These are phyloP conservation scores for Paradendryphiella salina DNA, from an alignment of 2,329 filamentous ascomycete genomes.

Conservation along the genomic window DNA sequence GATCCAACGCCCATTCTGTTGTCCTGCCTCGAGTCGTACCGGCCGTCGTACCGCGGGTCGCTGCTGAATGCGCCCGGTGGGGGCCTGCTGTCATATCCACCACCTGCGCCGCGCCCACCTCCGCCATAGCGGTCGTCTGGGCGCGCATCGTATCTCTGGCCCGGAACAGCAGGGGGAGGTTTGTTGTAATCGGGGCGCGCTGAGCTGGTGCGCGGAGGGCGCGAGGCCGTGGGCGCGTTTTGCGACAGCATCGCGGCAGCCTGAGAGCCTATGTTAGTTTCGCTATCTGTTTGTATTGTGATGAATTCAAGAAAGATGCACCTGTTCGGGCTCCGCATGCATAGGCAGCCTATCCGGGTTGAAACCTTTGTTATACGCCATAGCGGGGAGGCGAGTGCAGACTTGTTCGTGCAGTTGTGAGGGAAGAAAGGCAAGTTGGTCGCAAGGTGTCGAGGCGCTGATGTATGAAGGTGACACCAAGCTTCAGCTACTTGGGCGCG, in stretches of 20 bases:
- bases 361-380: conserved; percentile 93
- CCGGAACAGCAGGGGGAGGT: conserved; percentile 44
- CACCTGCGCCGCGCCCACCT: conserved; percentile 22
- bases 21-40: conserved; percentile 33
- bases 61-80: conserved; percentile 49
- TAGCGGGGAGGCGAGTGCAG: conserved; percentile 46
- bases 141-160: conserved; percentile 39
- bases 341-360: conserved; percentile 94
- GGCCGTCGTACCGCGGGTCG: conserved; percentile 39
- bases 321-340: conserved; percentile 77
- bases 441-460: conserved; percentile 10
- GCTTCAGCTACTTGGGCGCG: conserved; percentile 14
- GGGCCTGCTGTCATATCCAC: conserved; percentile 38
- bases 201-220: conserved; percentile 42
- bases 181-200: conserved; percentile 51
- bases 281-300: not conserved
- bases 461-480: conserved; percentile 23
- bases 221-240: conserved; percentile 20
- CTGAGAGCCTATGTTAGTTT: conserved; percentile 27
- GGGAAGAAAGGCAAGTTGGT: conserved; percentile 4
- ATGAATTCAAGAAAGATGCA: conserved; percentile 46
- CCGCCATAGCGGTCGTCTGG: conserved; percentile 45
- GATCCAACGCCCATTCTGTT: conserved; percentile 49
- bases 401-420: conserved; percentile 1
- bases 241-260: conserved; percentile 50